Evolutionary conservation across 2,329 filamentous ascomycete genomes (phyloP).

Genomic region (Ceratocystis cacaofunesta): DNA sequence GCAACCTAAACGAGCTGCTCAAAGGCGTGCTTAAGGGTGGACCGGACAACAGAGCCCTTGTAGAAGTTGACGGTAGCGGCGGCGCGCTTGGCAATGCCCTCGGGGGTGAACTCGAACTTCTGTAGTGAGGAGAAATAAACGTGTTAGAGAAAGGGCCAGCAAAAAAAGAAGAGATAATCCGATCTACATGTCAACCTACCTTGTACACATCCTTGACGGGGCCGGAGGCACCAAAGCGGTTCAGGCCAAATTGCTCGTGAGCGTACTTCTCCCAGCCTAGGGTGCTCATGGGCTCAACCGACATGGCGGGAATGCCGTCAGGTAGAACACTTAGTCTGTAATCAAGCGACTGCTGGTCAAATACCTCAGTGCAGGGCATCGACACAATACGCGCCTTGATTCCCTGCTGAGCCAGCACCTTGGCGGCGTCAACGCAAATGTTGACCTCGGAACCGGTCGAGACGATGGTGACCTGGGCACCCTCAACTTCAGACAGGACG

Average conservation of each 20-base stretch:
- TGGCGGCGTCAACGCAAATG: constrained; percentile 84
- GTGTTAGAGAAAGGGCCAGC: constrained; percentile 2
- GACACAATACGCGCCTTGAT: constrained; percentile 86
- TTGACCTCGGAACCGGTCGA: constrained; percentile 93
- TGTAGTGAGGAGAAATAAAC: constrained; percentile 26
- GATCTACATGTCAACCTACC: constrained; percentile 33
- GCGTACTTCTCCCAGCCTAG: constrained; percentile 98
- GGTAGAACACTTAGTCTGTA: constrained; percentile 88
- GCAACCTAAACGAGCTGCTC: constrained; percentile 75
- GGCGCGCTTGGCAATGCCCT: constrained; percentile 91
- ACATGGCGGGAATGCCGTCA: constrained; percentile 83
- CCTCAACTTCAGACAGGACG: constrained; percentile 68
- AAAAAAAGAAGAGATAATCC: background rate
- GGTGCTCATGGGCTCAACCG: constrained; percentile 92
- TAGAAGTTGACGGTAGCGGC: constrained; percentile 89
- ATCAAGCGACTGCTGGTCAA: constrained; percentile 84
- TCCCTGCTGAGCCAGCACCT: constrained; percentile 75
- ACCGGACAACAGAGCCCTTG: constrained; percentile 82
- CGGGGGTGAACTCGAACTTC: constrained; percentile 99
- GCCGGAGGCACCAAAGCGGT: constrained; percentile 95
- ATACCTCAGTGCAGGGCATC: constrained; percentile 92
- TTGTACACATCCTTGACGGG: constrained; percentile 97
- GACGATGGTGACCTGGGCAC: constrained; percentile 75
- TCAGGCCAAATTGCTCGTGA: constrained; percentile 98
- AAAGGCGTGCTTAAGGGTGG: constrained; percentile 93